Evolutionary conservation across 1,139 yeast species (phyloP).

Genomic region (Hansenula lynferdii): DNA sequence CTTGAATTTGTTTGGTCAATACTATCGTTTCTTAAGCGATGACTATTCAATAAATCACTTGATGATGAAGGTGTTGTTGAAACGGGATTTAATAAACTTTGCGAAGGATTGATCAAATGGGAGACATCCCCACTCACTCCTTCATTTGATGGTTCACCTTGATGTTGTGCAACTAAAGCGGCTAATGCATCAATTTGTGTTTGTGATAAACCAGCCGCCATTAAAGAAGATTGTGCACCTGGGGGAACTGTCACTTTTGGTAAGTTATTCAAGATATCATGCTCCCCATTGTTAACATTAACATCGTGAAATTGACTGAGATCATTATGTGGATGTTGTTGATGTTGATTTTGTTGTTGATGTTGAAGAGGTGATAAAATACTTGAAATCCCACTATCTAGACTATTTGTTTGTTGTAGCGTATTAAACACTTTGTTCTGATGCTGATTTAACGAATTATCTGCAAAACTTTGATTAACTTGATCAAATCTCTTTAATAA

Average conservation of each 20-base stretch:
- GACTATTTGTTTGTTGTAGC: constrained; percentile 6
- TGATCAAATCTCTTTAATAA: constrained; percentile 9
- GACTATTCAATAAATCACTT: neutral
- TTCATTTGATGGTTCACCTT: too few relatives aligned
- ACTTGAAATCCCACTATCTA: constrained; percentile 8
- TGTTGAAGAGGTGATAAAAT: constrained; percentile 9
- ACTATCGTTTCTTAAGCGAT: neutral
- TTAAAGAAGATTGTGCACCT: constrained; percentile 59
- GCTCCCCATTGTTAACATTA: constrained; percentile 1
- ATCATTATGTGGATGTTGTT: constrained; percentile 3
- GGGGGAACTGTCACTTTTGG: constrained; percentile 69
- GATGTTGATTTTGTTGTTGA: constrained; percentile 8
- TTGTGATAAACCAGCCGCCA: constrained; percentile 58
- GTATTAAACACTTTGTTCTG: constrained; percentile 6
- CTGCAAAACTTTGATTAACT: constrained; percentile 3
- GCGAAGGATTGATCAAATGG: neutral
- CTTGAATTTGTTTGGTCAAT: neutral
- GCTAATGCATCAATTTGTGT: constrained; percentile 70
- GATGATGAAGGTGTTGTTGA: neutral
- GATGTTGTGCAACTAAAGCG: constrained; percentile 69
- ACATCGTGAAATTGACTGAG: neutral
- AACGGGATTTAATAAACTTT: constrained; percentile 1
- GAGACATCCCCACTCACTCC: too few relatives aligned
- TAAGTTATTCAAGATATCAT: constrained; percentile 27
- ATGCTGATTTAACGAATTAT: neutral